Base-by-base conservation (phyloP, 2,329 filamentous ascomycete species). In the Aspergillus carbonarius region DNA sequence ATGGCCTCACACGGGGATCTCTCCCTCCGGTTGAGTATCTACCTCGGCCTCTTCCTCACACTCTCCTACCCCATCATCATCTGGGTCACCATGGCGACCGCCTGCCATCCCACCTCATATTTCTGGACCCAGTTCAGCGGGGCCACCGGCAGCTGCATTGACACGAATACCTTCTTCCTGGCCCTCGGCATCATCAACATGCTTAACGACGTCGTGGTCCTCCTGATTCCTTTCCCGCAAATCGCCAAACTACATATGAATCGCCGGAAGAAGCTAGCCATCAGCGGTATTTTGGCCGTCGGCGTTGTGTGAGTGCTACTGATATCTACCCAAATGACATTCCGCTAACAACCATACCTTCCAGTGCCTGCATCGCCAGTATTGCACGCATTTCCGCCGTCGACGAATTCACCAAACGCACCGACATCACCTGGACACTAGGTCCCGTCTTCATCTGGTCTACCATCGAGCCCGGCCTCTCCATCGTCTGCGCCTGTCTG, bases 91-190 rank as follows among this genome's bases (percentile, higher is more conserved):
- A 63, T 62, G 57, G 51, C 40, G 8, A 60, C 40, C 13, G 32
- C 58, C 3, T 66, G 63, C 40, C 48, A 34, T 17, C 63, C 63
- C 3, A 13, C 54, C 5, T 44, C 46, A 18, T 59, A 52, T 44
- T 64, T 63, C 51, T 66, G 63, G 63, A 62, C 54, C 3, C 58
- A 57, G 23, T 66, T 58, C 39, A 55, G 46, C 15, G 60, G 49
- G 6, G 25, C 47, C 2, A 32, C 46, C 18, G 60, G 58, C 7
- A 49, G 30, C 20, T 59, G 58, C 46, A 54, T 60, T 32, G 27
- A 50, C 9, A 35, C 34, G 8, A 49, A 50, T 49, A 58, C 42
- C 1, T 60, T 62, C 10, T 60, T 62, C 23, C 20, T 60, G 13
- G 58, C 44, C 13, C 20, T 51, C 15, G 60, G 54, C 7, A 55